A percentile compares a stretch with the other conserved stretches of the same genome.
Evolutionary conservation across 441 rosid species (phyloP).

Genomic region (Isatis lusitanica): DNA sequence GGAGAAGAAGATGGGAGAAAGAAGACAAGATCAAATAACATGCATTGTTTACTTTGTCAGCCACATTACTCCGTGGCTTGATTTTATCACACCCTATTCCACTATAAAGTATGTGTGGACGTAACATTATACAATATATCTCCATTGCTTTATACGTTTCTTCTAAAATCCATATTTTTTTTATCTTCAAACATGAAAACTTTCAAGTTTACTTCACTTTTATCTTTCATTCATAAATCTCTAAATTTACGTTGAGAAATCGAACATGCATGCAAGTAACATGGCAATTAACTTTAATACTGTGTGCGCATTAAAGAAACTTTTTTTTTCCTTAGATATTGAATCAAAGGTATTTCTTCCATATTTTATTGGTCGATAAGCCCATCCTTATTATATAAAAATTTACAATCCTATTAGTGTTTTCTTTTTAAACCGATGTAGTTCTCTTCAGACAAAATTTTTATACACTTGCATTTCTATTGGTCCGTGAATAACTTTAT

Average conservation of each 20-base stretch:
- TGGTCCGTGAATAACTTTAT: neutral
- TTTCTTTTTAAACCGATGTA: too few species aligned
- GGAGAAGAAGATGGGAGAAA: slow-evolving; percentile 17
- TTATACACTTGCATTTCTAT: too few species aligned
- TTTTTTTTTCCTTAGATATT: neutral
- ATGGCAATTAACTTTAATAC: neutral
- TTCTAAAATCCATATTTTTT: neutral
- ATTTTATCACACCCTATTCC: slow-evolving; percentile 18
- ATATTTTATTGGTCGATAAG: neutral
- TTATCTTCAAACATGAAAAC: neutral
- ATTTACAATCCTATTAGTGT: neutral
- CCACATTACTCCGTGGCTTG: slow-evolving; percentile 30
- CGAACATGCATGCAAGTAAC: neutral
- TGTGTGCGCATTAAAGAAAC: neutral
- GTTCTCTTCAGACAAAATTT: neutral
- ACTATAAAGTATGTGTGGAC: slow-evolving; percentile 9
- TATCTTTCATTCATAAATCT: neutral
- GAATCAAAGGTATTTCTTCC: neutral
- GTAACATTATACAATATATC: slow-evolving; percentile 1
- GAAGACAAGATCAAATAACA: slow-evolving; percentile 32
- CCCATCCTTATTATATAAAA: neutral
- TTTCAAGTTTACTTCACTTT: neutral
- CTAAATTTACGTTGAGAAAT: neutral
- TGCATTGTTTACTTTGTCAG: slow-evolving; percentile 17
- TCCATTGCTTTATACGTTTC: slow-evolving; percentile 20